Conservation (phyloP, 2,329 filamentous ascomycete genomes). For the Periglandula ipomoeae region DNA sequence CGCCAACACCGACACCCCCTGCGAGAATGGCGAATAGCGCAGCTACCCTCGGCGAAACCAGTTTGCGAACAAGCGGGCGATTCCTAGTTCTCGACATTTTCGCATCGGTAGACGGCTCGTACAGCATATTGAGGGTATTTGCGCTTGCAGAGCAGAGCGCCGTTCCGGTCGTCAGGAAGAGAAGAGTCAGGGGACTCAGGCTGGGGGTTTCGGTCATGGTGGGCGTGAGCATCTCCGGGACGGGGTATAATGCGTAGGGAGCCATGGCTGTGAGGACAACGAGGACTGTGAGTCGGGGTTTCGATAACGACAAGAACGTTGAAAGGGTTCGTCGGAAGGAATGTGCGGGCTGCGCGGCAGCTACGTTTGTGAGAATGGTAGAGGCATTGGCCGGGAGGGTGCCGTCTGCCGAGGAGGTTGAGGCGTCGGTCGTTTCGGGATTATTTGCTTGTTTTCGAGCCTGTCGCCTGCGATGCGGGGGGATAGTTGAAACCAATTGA, state of each 20-base stretch:
- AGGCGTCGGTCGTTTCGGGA: neutral
- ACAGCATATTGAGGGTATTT: slow-evolving; percentile 95
- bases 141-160: slow-evolving; percentile 83
- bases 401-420: slow-evolving; percentile 11
- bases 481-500: slow-evolving; percentile 15
- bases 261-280: slow-evolving; percentile 86
- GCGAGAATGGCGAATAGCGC: slow-evolving; percentile 70
- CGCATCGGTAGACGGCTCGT: slow-evolving; percentile 83
- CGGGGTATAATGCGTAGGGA: slow-evolving; percentile 86
- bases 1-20: slow-evolving; percentile 57
- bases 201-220: slow-evolving; percentile 61
- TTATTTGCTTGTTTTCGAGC: slow-evolving; percentile 18
- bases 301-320: slow-evolving; percentile 83
- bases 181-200: slow-evolving; percentile 79
- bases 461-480: slow-evolving; percentile 27
- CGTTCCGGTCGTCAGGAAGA: slow-evolving; percentile 86
- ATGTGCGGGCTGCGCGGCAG: slow-evolving; percentile 37
- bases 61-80: slow-evolving; percentile 72
- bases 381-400: slow-evolving; percentile 42
- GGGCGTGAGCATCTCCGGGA: slow-evolving; percentile 73
- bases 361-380: slow-evolving; percentile 43
- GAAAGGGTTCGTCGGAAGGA: slow-evolving; percentile 60
- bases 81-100: slow-evolving; percentile 92
- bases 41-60: slow-evolving; percentile 64
- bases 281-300: slow-evolving; percentile 85